Percentiles rank a stretch among this genome's conserved stretches.
Evolutionary conservation across 148 eudicot species (phyloP).

Genomic region (Linanthus parryae): DNA sequence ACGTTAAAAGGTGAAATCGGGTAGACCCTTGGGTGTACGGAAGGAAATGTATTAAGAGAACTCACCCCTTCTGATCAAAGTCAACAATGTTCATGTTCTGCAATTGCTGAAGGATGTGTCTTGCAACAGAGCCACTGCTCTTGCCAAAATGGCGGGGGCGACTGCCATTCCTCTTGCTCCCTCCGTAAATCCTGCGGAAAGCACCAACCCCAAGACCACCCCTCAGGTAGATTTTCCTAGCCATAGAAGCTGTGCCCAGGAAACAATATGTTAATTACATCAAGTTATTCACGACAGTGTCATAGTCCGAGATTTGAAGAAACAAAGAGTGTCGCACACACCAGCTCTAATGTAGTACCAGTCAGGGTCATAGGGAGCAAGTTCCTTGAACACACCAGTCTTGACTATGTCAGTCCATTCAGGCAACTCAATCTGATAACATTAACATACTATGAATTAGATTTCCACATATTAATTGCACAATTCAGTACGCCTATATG

Average conservation of each 20-base stretch:
- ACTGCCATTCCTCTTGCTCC: constrained; percentile 40
- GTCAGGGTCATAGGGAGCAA: constrained; percentile 41
- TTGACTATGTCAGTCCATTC: constrained; percentile 44
- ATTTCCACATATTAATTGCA: too few relatives aligned
- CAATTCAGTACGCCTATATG: too few relatives aligned
- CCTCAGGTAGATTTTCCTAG: constrained; percentile 41
- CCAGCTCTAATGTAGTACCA: constrained; percentile 47
- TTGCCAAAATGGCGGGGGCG: constrained; percentile 35
- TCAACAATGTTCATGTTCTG: constrained; percentile 29
- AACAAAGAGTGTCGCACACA: constrained; percentile 1
- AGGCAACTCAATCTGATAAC: constrained; percentile 50
- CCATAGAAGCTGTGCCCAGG: constrained; percentile 38
- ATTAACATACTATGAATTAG: too few relatives aligned
- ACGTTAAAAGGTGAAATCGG: too few relatives aligned
- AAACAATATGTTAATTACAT: background rate
- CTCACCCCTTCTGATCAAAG: constrained; percentile 20
- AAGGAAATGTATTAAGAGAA: too few relatives aligned
- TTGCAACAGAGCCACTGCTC: constrained; percentile 37
- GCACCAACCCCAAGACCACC: constrained; percentile 44
- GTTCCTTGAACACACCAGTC: constrained; percentile 35
- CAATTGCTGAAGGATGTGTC: constrained; percentile 38
- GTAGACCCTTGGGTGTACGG: too few relatives aligned
- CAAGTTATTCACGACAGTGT: too few relatives aligned
- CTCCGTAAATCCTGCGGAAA: constrained; percentile 39
- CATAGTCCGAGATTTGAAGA: too few relatives aligned